Evolutionary conservation across 306 rosid genomes (phyloP), one percentile per base, ranked within the genome.

Genomic region (Fagus sylvatica): DNA sequence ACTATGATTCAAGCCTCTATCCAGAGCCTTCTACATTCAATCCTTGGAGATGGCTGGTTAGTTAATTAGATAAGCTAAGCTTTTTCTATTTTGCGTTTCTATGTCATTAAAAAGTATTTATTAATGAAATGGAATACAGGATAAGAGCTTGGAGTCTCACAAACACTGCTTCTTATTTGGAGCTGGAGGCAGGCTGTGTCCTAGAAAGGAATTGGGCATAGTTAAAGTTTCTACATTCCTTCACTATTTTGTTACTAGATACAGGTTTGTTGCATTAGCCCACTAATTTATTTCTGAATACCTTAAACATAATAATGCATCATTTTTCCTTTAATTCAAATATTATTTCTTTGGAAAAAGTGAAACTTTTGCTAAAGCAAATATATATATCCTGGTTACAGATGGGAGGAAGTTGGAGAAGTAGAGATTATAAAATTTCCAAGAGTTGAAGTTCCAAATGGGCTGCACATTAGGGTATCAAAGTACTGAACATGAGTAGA

Each of bases 1-100:
- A 92, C 81, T 86, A 82, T 81, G 93, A 92, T 68, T 85, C 80
- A n/a, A 54, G 78, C 78, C 72, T 89, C 53, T 90, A 90, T 76
- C 80, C 88, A 3, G 96, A 92, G 9, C 97, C 97, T 2, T 84
- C 78, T 30, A 79, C 57, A 71, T 92, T 92, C 77, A 84, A 90
- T 70, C 96, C 97, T 17, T 83, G 86, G 76, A 86, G 96, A 87
- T 92, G 97, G 97, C 80, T 87, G 96, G 95, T 92, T 4, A 74
- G 89, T 78, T 30, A 33, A 15, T 28, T n/a, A n/a, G n/a, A n/a
- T 28, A 3, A 22, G n/a, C 34, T 28, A 22, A 19, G 10, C 37
- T 10, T 60, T 60, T 28, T 11, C 13, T 32, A 42, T 42, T 7
- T 0, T 42, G 6, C 6, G 5, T 39, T 4, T 39, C 42, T 39